Base-by-base conservation (phyloP, 768 basidiomycete genomes). In the Sarcodon sp. region DNA sequence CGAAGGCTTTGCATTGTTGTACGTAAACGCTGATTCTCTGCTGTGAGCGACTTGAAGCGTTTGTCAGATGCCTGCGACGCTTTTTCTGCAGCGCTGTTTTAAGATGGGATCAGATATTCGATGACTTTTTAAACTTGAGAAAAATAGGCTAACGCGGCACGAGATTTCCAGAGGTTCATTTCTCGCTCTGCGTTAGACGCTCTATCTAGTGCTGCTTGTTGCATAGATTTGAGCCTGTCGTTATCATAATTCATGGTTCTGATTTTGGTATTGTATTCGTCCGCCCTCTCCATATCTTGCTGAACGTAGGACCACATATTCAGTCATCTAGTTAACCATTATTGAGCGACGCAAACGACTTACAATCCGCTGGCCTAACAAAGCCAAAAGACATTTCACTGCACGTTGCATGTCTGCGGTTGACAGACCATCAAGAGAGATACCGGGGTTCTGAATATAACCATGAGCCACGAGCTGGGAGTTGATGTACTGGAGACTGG, bases 381-480 rank as follows among this genome's bases (percentile, higher is more conserved):
- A 72, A 1, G 73, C 71, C 5, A 89, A 65, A n/a, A 92, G 54
- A 61, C 87, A 89, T 61, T 85, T 88, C 3, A 81, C 73, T 18
- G 80, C 64, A 18, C 65, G 65, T 15, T 83, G 79, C 13, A 72
- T 68, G 33, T 83, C 72, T 3, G 70, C 59, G 44, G 69, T 70
- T 0, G 76, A 69, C 10, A 83, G 62, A 0, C 83, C 82, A 0
- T 85, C 83, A 35, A 91, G 66, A 10, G 69, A 76, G 15, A 91
- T 63, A 0, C 88, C 87, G 0, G 80, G 77, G 1, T 71, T 57
- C 8, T 75, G 57, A 1, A 73, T 64, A 54, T 85, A 91, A 7
- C 89, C 89, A 65, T 91, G 88, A 2, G 88, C 81, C 44, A 87
- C 64, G 6, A 92, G 74, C 54, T 92, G 89, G 15, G 81, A 68